Evolutionary conservation across 2,329 filamentous ascomycete genomes (phyloP), one percentile per base, ranked within the genome.

Genomic region (Didymella sp.): DNA sequence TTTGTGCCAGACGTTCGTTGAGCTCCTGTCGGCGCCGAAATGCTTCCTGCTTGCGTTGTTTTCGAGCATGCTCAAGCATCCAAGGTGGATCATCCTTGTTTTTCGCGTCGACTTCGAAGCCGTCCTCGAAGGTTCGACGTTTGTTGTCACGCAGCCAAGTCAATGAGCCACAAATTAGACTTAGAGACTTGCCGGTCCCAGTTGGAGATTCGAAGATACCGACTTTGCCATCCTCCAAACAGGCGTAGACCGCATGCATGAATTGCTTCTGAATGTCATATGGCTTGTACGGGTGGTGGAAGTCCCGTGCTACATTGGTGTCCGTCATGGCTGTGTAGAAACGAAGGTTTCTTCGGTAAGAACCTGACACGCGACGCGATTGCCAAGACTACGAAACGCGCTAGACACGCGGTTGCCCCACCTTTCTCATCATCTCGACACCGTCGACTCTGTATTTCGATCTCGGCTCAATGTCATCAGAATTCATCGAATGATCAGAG

Each of bases 171-270:
- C 93, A 97, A 61, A 97, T 95, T 25, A 97, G 82, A 63, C 93
- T 96, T 41, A 97, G 78, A 1, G 93, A 96, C 83, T 97, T 97
- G 41, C 93, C 93, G 82, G 86, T 89, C 75, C 93, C 93, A 38
- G 93, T 97, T n/a, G 93, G 93, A 42, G 91, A 96, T 73, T 97
- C 93, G 42, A 97, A 88, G 40, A 97, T 92, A 27, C 91, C 93
- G 43, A 96, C 82, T 70, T 93, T 91, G 8, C 90, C 89, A 38
- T 89, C 76, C 64, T 96, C 87, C 24, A 96, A 84, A 58, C 92
- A 91, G 46, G 86, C 78, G 72, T 96, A 96, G 5, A 95, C 83
- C 0, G 89, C 85, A 64, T 83, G 87, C 93, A 97, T 97, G 71
- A 97, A 96, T 64, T 94, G 81, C 41, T 89, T 82, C 70, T 97